phyloP scores from a whole-genome alignment of 148 eudicot species.

The Amaranthus hypochondriacus region DNA sequence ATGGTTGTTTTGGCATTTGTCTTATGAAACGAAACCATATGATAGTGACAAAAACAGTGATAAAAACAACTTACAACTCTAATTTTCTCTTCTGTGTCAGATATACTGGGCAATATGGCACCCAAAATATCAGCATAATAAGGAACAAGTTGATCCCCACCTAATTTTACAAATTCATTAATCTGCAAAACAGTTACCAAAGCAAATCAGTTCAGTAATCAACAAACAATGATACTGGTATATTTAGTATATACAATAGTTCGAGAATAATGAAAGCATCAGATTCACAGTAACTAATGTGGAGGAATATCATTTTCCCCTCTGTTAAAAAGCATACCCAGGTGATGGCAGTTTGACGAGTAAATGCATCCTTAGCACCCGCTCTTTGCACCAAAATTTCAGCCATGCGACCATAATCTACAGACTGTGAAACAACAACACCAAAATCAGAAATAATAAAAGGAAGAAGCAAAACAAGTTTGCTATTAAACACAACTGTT shows the following conservation, averaged over 20 bases:
- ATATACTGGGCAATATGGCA: conserved; percentile 92
- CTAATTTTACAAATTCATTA: conserved; percentile 93
- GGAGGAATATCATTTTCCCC: neutral
- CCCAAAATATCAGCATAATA: conserved; percentile 95
- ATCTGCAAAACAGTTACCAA: conserved; percentile 46
- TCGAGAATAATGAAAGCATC: neutral
- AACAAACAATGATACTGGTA: neutral
- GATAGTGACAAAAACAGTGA: neutral
- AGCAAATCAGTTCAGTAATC: neutral
- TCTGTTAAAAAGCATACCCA: conserved; percentile 56
- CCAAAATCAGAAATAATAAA: conserved; percentile 30
- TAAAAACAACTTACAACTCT: conserved; percentile 63
- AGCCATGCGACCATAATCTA: conserved; percentile 99
- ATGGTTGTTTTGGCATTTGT: neutral
- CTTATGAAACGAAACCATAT: neutral
- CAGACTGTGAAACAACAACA: conserved; percentile 64
- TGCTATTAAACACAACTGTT: neutral
- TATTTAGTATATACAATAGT: conserved; percentile 1
- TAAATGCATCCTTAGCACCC: conserved; percentile 79
- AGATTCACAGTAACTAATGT: neutral
- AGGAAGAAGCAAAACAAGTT: neutral
- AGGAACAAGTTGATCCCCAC: conserved; percentile 91
- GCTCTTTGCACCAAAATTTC: conserved; percentile 97
- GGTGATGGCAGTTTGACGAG: conserved; percentile 92
- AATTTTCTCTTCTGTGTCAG: conserved; percentile 96